Evolutionary conservation across 2,329 filamentous ascomycete species (phyloP), one percentile per base, ranked within the genome.

Genomic region (Cladophialophora carrionii): DNA sequence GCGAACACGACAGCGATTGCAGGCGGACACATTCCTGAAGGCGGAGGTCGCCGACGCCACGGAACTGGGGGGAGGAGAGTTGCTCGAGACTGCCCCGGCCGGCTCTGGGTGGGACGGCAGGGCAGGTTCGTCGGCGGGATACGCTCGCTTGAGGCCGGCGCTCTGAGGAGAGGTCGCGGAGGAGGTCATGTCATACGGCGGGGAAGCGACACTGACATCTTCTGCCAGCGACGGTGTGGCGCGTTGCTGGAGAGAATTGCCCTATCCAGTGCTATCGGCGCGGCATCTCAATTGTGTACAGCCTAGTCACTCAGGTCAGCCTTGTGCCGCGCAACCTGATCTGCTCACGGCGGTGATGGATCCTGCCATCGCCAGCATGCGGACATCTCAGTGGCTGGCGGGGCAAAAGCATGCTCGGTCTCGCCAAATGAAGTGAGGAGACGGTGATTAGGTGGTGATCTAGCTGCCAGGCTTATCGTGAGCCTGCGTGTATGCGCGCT

Each of bases 11-110:
- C 94, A 98, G 48, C 92, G 87, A 80, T 97, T 96, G 79, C 94
- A 98, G 63, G 94, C 94, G 76, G 91, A 96, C 70, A 98, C 94
- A 76, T 93, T 94, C 72, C 90, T 88, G 74, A 94, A 94, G 70
- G 80, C 79, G 8, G 80, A 79, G 52, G 78, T 78, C 61, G 73
- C 68, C 61, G 71, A 62, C 31, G 73, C 67, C 12, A 74, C 72
- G 51, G 70, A 72, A 26, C 55, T 56, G 41, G 64, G 59, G 58
- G 71, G 67, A 63, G 71, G 68, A 43, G 71, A 70, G 51, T 61
- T 62, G 34, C 63, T 54, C 14, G 60, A 48, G 31, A 55, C 22
- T 6, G 60, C 57, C 17, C 37, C 22, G 26, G 49, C 52, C 41
- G 34, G 54, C 37, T 71, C 68, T 34, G 57, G 58, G 6, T 46